Conservation (phyloP, 2,329 filamentous ascomycete genomes). For the Colletotrichum ledebouriae region DNA sequence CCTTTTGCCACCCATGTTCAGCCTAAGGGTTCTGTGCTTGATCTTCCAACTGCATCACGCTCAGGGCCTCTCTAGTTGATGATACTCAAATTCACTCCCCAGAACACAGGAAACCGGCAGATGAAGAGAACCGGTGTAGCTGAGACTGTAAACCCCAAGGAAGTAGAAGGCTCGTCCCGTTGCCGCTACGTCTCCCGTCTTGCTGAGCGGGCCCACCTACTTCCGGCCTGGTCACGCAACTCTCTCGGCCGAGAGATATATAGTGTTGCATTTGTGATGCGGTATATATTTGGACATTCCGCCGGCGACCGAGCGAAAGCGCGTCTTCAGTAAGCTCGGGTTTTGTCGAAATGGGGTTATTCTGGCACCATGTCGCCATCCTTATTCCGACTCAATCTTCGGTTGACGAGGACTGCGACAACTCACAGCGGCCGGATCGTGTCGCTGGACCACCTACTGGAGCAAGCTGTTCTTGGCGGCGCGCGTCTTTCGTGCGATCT, state of each 20-base stretch:
- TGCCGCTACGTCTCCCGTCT: no score
- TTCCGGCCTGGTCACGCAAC: constrained; percentile 13
- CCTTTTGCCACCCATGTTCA: no score
- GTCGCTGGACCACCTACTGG: constrained; percentile 21
- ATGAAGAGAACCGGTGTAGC: no score
- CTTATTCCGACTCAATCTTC: constrained; percentile 32
- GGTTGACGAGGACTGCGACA: constrained; percentile 25
- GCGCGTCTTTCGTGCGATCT: constrained; percentile 32
- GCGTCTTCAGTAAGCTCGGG: constrained; percentile 21
- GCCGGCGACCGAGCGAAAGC: constrained; percentile 38
- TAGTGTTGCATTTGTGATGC: constrained; percentile 23
- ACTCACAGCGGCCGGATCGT: constrained; percentile 1
- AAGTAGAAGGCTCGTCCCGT: no score
- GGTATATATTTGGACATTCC: constrained; percentile 26
- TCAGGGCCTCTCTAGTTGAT: no score
- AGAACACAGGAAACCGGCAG: no score
- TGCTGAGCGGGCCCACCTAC: background rate
- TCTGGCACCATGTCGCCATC: background rate
- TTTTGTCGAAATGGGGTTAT: constrained; percentile 8
- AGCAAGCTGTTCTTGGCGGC: constrained; percentile 30
- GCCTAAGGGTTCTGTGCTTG: background rate
- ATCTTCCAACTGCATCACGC: no score
- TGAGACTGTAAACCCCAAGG: no score
- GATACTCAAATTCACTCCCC: no score
- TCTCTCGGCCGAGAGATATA: constrained; percentile 19